phyloP scores from a whole-genome alignment of 768 basidiomycete species.

The Pilatotrama ljubarskyi region DNA sequence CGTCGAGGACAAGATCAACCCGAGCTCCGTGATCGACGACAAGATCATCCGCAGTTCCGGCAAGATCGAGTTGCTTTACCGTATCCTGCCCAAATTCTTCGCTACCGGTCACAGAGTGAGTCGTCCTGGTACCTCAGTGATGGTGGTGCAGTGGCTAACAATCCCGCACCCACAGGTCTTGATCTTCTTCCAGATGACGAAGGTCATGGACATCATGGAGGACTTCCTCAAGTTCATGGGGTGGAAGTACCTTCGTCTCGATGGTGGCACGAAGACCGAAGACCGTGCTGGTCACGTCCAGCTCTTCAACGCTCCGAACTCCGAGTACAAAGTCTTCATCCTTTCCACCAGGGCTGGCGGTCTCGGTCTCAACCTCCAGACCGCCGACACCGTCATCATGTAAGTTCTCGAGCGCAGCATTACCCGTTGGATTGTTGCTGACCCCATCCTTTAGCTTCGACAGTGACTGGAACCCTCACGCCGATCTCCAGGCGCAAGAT shows the following conservation, averaged over 20 bases:
- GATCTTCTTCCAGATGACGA: constrained; percentile 99
- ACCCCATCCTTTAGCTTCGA: constrained; percentile 55
- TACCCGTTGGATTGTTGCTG: neutral
- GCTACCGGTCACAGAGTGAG: constrained; percentile 84
- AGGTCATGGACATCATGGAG: constrained; percentile 98
- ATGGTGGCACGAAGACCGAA: constrained; percentile 95
- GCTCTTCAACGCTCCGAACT: constrained; percentile 85
- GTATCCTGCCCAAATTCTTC: constrained; percentile 95
- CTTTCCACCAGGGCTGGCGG: constrained; percentile 93
- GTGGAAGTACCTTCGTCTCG: constrained; percentile 88
- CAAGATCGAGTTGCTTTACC: constrained; percentile 89
- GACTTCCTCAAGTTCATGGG: constrained; percentile 89
- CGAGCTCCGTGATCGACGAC: constrained; percentile 77
- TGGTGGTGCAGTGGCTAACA: neutral
- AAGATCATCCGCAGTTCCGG: constrained; percentile 85
- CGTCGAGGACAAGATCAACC: constrained; percentile 93
- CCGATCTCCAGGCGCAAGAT: constrained; percentile 99
- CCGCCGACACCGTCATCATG: constrained; percentile 96
- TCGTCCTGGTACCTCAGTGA: neutral
- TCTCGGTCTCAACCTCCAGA: constrained; percentile 92
- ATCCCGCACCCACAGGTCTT: constrained; percentile 59
- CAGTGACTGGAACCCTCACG: constrained; percentile 95
- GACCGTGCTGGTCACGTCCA: constrained; percentile 88
- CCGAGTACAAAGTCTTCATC: constrained; percentile 89
- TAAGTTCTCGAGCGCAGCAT: constrained; percentile 37